A percentile compares a stretch with the other conserved stretches of the same genome.
Conservation (phyloP, 306 rosid genomes). For the Mimosa bimucronata region DNA sequence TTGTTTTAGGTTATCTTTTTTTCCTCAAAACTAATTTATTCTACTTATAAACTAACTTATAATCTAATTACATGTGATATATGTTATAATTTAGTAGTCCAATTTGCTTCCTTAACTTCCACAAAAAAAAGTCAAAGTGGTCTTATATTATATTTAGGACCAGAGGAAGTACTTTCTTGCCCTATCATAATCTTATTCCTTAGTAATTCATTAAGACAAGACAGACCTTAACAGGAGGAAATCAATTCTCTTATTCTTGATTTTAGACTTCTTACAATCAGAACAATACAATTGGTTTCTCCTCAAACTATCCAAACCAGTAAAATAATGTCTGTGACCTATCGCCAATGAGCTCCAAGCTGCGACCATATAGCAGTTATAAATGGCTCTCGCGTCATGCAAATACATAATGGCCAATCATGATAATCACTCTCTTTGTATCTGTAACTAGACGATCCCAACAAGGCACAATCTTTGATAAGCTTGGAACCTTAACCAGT, state of each 20-base stretch:
- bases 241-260: background rate
- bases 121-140: no score
- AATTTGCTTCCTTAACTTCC: no score
- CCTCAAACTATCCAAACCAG: background rate
- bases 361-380: background rate
- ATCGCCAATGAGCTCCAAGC: background rate
- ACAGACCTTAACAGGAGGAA: background rate
- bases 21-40: no score
- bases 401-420: background rate
- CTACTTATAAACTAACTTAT: no score
- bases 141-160: no score
- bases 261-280: background rate
- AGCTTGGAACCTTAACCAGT: background rate
- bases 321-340: background rate
- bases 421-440: slow-evolving; percentile 9
- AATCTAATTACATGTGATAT: no score
- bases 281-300: background rate
- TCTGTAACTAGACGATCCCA: slow-evolving; percentile 4
- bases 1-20: no score
- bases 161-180: background rate
- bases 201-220: background rate
- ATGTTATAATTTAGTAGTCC: no score
- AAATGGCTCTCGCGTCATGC: background rate
- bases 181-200: background rate
- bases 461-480: background rate